Conservation (phyloP, 23 red algal genomes). For the Rhodosorus marinus region DNA sequence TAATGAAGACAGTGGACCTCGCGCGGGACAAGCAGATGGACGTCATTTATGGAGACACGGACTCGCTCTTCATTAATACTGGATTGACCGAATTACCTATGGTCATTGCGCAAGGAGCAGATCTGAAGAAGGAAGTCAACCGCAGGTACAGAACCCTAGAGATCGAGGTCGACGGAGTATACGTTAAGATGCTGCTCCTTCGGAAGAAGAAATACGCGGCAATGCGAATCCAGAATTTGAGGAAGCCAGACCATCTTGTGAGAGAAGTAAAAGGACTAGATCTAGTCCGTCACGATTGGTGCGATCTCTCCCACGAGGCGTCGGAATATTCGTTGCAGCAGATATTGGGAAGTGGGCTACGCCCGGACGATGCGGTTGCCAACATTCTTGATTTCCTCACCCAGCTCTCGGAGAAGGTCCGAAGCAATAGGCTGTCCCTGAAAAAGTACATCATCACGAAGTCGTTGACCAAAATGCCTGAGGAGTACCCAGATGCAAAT, state of each 20-base stretch:
- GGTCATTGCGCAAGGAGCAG: slow-evolving; percentile 37
- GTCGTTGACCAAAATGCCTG: slow-evolving; percentile 38
- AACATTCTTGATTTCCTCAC: slow-evolving; percentile 30
- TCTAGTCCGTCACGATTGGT: slow-evolving; percentile 95
- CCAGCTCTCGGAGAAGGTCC: slow-evolving; percentile 11
- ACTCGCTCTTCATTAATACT: slow-evolving; percentile 83
- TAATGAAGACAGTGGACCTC: slow-evolving; percentile 68
- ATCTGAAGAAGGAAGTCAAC: slow-evolving; percentile 71
- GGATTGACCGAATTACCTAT: slow-evolving; percentile 30
- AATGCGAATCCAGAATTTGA: slow-evolving; percentile 31
- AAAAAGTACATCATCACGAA: slow-evolving; percentile 79
- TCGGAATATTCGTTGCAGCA: slow-evolving; percentile 25
- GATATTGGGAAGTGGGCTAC: slow-evolving; percentile 15
- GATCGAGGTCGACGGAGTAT: slow-evolving; percentile 96
- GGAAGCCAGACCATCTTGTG: slow-evolving; percentile 19
- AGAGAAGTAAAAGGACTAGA: slow-evolving; percentile 95
- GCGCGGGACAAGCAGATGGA: slow-evolving; percentile 39
- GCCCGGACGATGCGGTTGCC: slow-evolving; percentile 43
- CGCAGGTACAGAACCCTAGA: slow-evolving; percentile 75
- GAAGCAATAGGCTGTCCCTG: slow-evolving; percentile 21
- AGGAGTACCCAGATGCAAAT: slow-evolving; percentile 51
- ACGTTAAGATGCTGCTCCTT: slow-evolving; percentile 85
- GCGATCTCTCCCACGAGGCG: slow-evolving; percentile 44
- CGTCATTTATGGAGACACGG: slow-evolving; percentile 96
- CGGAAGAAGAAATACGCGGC: slow-evolving; percentile 98